These are phyloP conservation scores for Suhomyces bokatorum DNA, from an alignment of 1,139 yeast genomes.

Conservation along the genomic window DNA sequence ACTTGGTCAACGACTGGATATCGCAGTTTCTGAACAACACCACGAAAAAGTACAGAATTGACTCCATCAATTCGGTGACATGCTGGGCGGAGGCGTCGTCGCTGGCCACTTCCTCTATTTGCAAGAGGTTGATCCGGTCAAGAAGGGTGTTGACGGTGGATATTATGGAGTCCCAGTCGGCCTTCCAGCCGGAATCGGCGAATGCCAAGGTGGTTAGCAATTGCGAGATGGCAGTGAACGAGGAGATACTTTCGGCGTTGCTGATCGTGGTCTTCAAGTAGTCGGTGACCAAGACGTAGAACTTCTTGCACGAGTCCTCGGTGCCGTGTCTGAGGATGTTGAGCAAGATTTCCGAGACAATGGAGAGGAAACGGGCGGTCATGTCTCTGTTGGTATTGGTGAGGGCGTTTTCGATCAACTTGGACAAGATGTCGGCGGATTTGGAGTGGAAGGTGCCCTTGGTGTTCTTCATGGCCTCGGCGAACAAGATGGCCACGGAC, in stretches of 20 bases:
- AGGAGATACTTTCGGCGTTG: conserved; percentile 12
- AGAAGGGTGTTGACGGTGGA: conserved; percentile 18
- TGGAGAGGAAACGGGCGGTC: conserved; percentile 34
- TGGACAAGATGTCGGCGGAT: conserved; percentile 49
- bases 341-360: conserved; percentile 60
- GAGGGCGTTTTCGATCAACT: conserved; percentile 42
- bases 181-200: conserved; percentile 68
- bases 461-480: conserved; percentile 77
- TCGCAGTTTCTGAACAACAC: conserved; percentile 62
- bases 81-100: neutral
- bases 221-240: conserved; percentile 27
- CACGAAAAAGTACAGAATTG: conserved; percentile 44
- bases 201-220: conserved; percentile 48
- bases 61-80: conserved; percentile 28
- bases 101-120: neutral
- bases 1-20: conserved; percentile 47
- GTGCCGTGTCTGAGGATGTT: conserved; percentile 66
- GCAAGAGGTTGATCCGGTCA: conserved; percentile 9
- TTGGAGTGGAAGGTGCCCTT: conserved; percentile 75
- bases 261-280: conserved; percentile 20
- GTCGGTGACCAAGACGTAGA: conserved; percentile 40
- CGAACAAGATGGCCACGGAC: conserved; percentile 60
- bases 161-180: conserved; percentile 41
- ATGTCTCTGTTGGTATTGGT: conserved; percentile 16
- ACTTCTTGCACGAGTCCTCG: conserved; percentile 49